Evolutionary conservation across 2,329 filamentous ascomycete genomes (phyloP).

Genomic region (Arachnopeziza araneosa): DNA sequence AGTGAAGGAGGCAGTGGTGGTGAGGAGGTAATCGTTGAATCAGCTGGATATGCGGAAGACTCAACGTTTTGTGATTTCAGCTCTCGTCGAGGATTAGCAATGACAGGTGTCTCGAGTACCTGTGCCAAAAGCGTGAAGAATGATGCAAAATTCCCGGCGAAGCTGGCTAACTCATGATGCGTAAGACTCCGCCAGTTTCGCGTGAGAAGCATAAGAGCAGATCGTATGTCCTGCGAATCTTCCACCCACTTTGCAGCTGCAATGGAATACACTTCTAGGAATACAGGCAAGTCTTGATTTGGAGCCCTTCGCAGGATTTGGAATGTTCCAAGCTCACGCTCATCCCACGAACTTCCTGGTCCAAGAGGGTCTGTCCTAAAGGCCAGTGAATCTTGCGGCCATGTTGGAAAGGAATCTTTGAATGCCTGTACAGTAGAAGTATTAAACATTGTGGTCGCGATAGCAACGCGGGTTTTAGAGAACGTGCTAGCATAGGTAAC

Average conservation of each 20-base stretch:
- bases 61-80: too few species aligned
- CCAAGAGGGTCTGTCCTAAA: neutral
- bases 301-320: neutral
- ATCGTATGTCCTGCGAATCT: neutral
- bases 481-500: too few species aligned
- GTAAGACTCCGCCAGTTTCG: neutral
- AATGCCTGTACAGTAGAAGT: too few species aligned
- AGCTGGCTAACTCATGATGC: too few species aligned
- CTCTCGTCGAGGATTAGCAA: too few species aligned
- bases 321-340: neutral
- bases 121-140: too few species aligned
- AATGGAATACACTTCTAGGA: neutral
- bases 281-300: neutral
- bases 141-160: too few species aligned
- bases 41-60: neutral
- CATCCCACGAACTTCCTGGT: neutral
- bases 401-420: neutral
- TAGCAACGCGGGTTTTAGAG: too few species aligned
- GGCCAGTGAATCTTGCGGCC: neutral
- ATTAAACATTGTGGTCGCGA: too few species aligned
- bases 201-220: neutral
- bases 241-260: neutral
- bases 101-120: too few species aligned
- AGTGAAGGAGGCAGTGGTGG: too few species aligned
- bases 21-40: too few species aligned